Evolutionary conservation across 345 rosid genomes (phyloP), one percentile per base, ranked within the genome.

Genomic region (Punica granatum): DNA sequence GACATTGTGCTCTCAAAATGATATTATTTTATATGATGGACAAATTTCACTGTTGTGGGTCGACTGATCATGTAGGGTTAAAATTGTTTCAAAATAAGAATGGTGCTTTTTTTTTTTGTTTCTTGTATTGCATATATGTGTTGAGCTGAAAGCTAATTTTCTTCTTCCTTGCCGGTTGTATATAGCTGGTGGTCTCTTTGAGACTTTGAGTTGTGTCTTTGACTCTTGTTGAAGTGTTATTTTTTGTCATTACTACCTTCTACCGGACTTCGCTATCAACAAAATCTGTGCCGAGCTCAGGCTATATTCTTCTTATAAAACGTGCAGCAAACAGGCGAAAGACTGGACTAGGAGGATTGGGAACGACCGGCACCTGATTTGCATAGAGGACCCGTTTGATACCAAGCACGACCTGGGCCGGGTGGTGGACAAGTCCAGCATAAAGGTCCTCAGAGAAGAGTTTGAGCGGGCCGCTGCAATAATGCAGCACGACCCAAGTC

Each of bases 371-470:
- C 99, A 94, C 77, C 78, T 94, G 89, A 94, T 94, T 83, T 91
- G 99, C 90, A 94, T 94, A 72, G 99, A 94, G 81, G 99, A 94
- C 75, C 99, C 99, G 0, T 94, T 94, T 37, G 90, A 84, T 83
- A 76, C 70, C 61, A 73, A 82, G 64, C 99, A 94, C 59, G 96
- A 94, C 69, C 88, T 94, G 53, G 99, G 99, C 3, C 84, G 98
- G 65, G 99, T 91, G 19, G 99, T 94, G 70, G 99, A 91, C 71
- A 91, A 86, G 82, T 82, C 73, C 78, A 91, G 96, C 83, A 88
- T 94, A 61, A 75, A 82, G 76, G 97, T 91, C 69, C 69, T 94
- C 73, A 81, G 97, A 69, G 99, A 91, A 79, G 99, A 94, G 83
- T 94, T 94, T 26, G 99, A 94, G 74, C 88, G 99, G 10, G 99